Evolutionary conservation across 2,329 filamentous ascomycete genomes (phyloP), one percentile per base, ranked within the genome.

Genomic region (Fusarium setosum): DNA sequence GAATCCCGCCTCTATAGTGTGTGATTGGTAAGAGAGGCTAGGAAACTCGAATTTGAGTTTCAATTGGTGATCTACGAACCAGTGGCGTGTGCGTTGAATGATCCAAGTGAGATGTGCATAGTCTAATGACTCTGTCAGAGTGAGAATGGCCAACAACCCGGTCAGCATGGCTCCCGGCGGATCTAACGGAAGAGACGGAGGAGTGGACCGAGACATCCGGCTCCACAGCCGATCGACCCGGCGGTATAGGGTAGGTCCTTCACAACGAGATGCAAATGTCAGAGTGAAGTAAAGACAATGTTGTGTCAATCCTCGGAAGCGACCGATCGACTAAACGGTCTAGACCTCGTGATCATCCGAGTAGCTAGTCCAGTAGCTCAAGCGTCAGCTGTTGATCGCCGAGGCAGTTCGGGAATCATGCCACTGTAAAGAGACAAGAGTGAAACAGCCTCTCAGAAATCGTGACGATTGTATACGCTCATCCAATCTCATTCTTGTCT

Each of bases 211-310:
- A 21, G 2, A 40, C 11, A 15, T 8, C 26, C 53, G 26, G 53
- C 21, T 56, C 44, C 53, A 8, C 35, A 17, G 17, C 53, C 53
- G 53, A 42, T 35, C 45, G 24, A 5, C 18, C 37, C 29, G 54
- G 5, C 35, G 45, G 35, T 56, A n/a, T 29, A 56, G 54, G 54
- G 54, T 56, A 56, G 26, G 11, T 29, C 23, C 8, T n/a, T 5
- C 17, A 9, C n/a, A 20, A 20, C 17, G 11, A 20, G 9, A 18
- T 35, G n/a, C 15, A 23, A 29, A 3, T 24, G n/a, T 29, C 5
- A 9, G 23, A 8, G 17, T 17, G 17, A 26, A 10, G 29, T 29
- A 34, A 18, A 38, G 12, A 31, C n/a, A 18, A 47, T 21, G 42
- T 47, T 32, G 26, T 29, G 32, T 32, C 29, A 26, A 17, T 9